Percentiles rank a stretch among this genome's conserved stretches.
phyloP scores from a whole-genome alignment of 2,329 filamentous ascomycete genomes.

The Stachybotrys chlorohalonatus region DNA sequence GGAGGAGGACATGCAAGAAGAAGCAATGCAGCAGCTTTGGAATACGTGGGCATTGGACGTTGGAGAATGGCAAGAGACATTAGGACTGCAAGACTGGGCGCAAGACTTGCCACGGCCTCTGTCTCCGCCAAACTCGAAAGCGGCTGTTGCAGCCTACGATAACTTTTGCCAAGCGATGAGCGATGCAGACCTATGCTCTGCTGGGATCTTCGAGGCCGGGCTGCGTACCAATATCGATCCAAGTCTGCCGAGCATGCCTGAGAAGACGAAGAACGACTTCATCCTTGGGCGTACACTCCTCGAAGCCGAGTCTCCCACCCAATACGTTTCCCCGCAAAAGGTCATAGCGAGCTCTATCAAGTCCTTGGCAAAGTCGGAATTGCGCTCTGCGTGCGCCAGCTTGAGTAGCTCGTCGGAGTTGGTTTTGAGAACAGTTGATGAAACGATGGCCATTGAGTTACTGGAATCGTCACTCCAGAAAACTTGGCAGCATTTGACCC shows the following conservation, averaged over 20 bases:
- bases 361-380: slow-evolving; percentile 16
- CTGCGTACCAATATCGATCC: slow-evolving; percentile 49
- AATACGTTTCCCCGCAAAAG: slow-evolving; percentile 17
- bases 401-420: not conserved
- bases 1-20: slow-evolving; percentile 43
- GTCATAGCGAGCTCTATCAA: slow-evolving; percentile 18
- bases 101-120: slow-evolving; percentile 9
- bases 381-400: slow-evolving; percentile 5
- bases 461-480: slow-evolving; percentile 29
- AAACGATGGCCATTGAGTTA: slow-evolving; percentile 20
- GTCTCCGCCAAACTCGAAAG: slow-evolving; percentile 12
- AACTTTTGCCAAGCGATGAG: slow-evolving; percentile 53
- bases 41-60: slow-evolving; percentile 59
- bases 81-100: slow-evolving; percentile 30
- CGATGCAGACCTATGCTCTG: slow-evolving; percentile 52
- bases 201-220: slow-evolving; percentile 32
- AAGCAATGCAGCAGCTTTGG: slow-evolving; percentile 56
- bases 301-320: slow-evolving; percentile 29
- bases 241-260: slow-evolving; percentile 47
- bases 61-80: slow-evolving; percentile 43
- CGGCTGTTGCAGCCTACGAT: slow-evolving; percentile 41
- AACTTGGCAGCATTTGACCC: slow-evolving; percentile 22
- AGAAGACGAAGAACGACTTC: slow-evolving; percentile 40
- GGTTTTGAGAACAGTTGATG: slow-evolving; percentile 16
- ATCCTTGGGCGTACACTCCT: slow-evolving; percentile 38